Conservation (phyloP, 345 rosid species). For the Dovyalis caffra region DNA sequence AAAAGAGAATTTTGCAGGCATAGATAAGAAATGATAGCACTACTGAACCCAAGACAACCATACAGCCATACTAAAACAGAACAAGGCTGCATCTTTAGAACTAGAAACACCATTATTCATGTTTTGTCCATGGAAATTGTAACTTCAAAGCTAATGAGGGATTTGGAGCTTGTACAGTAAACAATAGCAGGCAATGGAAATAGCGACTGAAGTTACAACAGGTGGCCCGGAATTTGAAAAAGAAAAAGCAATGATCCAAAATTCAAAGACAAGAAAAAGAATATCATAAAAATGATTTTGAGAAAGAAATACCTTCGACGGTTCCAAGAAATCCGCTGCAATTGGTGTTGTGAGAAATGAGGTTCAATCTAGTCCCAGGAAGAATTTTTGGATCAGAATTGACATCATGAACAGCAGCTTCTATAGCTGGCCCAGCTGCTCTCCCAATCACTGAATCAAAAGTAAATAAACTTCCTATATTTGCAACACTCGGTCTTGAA, state of each 20-base stretch:
- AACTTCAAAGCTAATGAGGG: not conserved
- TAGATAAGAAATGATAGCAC: not conserved
- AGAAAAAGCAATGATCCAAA: not conserved
- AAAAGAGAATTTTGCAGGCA: not conserved
- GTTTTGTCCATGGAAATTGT: not conserved
- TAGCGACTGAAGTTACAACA: not conserved
- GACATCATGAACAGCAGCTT: conserved; percentile 66
- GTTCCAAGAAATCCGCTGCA: conserved; percentile 89
- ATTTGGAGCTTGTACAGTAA: not conserved
- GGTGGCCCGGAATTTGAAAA: not conserved
- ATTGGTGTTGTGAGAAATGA: conserved; percentile 53
- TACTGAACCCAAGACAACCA: not conserved
- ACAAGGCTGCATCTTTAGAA: not conserved
- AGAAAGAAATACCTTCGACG: conserved; percentile 59
- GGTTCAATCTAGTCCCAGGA: conserved; percentile 43
- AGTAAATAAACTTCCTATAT: conserved; percentile 75
- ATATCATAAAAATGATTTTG: not conserved
- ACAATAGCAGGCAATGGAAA: not conserved
- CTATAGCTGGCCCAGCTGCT: conserved; percentile 61
- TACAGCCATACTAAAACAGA: not conserved
- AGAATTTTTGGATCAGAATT: conserved; percentile 64
- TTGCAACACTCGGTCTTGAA: conserved; percentile 42
- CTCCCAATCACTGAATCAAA: conserved; percentile 67
- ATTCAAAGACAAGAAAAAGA: not conserved
- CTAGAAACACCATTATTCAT: not conserved